Evolutionary conservation across 2,329 filamentous ascomycete genomes (phyloP), one percentile per base, ranked within the genome.

Genomic region (Pseudogymnoascus sp.): DNA sequence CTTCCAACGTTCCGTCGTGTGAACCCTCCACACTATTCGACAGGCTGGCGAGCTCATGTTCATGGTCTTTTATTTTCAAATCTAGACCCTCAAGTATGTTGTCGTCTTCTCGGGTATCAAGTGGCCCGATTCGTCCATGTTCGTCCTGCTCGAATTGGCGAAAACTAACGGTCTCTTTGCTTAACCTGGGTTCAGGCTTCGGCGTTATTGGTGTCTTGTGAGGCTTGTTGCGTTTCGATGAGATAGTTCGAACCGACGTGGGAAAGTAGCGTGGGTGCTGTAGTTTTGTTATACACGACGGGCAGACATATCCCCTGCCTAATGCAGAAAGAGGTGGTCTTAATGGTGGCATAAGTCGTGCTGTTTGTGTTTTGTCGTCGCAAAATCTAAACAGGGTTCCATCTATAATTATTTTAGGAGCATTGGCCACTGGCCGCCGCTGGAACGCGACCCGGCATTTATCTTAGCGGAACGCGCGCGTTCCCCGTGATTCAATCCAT

Each of bases 251-350:
- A 19, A 52, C 26, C 19, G 57, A 61, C 19, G 41, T n/a, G 30
- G 35, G 38, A 37, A 59, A 59, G 13, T 30, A 28, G 3, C 28
- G 38, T 26, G 58, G 33, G 8, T 52, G 38, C 60, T 65, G 62
- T 61, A 70, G 59, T 63, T 68, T 69, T 21, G 64, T 64, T 52
- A 67, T 61, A 59, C 70, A 72, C 64, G 69, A 69, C 58, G 61
- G 67, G 62, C 70, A 72, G 12, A 72, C 64, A 57, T 65, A 71
- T 3, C 67, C 67, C 63, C 65, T 57, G 55, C 55, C 35, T 23
- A 57, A 23, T 23, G 55, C 55, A 23, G 55, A 57, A 23, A 38
- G 15, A 7, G 57, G 34, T 34, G 57, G 56, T 52, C 57, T 33
- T 61, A 39, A 61, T 38, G 57, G 23, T 30, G 56, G 34, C 37